Evolutionary conservation across 2,329 filamentous ascomycete genomes (phyloP), one percentile per base, ranked within the genome.

Genomic region (Incumbomyces delicatus): DNA sequence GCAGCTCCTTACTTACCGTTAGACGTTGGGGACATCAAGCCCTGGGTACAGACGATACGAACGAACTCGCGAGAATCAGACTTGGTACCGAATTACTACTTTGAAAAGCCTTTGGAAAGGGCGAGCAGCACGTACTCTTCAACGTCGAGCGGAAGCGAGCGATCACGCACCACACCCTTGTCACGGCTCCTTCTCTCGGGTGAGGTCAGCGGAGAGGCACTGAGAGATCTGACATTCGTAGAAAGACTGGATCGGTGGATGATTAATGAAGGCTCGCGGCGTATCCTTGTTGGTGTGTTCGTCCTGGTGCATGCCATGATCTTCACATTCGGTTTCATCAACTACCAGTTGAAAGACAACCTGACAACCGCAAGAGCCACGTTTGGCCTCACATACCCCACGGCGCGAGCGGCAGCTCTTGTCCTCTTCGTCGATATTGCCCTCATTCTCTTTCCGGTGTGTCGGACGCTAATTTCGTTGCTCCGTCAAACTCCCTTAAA

Each of bases 231-330:
- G 57, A 79, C 78, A 18, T 65, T 77, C 52, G 76, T 77, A 60
- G 83, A 90, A 63, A 83, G 77, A 62, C 83, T 90, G 60, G 83
- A 89, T 64, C 74, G 81, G 55, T 92, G 86, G 86, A 89, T 92
- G 85, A 83, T 90, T 51, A 90, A 90, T 62, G 86, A 90, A 63
- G 86, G 86, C 50, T 88, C 87, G 63, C 76, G 84, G 62, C 74
- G 84, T 78, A 74, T 90, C 79, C 87, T 88, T 59, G 84, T 90
- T 49, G 80, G 81, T 57, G 71, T 85, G 43, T 92, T 90, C 65
- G 75, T 84, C 58, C 61, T 83, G 37, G 67, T 85, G 31, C 86
- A 92, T 65, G 72, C 76, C 52, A 78, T 89, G 69, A 79, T 92
- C 34, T 92, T 90, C 61, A 74, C 77, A 11, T 88, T 92, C 57